phyloP scores from a whole-genome alignment of 345 rosid genomes.

The Euphorbia lathyris region DNA sequence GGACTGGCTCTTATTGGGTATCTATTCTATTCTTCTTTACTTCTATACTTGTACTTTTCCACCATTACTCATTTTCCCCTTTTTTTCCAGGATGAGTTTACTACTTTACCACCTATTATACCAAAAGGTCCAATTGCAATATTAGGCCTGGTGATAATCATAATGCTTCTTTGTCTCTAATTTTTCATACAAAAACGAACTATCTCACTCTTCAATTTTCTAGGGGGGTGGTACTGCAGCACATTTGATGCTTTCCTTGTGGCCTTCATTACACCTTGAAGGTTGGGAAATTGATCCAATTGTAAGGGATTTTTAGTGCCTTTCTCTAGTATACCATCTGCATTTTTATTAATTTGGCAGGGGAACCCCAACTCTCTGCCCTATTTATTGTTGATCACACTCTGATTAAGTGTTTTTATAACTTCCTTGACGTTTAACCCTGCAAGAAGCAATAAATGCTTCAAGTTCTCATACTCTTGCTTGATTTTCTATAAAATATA shows the following conservation, averaged over 20 bases:
- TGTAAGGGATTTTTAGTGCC: constrained; percentile 34
- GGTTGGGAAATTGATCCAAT: constrained; percentile 79
- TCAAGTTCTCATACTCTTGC: neutral
- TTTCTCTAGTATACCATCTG: neutral
- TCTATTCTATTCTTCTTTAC: constrained; percentile 10
- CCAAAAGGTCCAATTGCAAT: constrained; percentile 77
- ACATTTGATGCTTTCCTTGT: constrained; percentile 66
- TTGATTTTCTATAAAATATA: neutral
- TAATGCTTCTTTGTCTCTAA: neutral
- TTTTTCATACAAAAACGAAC: neutral
- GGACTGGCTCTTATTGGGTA: constrained; percentile 89
- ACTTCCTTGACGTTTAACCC: neutral
- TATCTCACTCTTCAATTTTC: constrained; percentile 5
- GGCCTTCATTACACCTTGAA: constrained; percentile 72
- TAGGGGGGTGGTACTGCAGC: constrained; percentile 96
- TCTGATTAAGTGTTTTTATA: too few relatives aligned
- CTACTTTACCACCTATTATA: constrained; percentile 61
- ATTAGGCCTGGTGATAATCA: constrained; percentile 56
- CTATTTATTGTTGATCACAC: neutral
- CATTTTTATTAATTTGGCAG: too few relatives aligned
- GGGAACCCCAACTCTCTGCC: too few relatives aligned
- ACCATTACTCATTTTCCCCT: neutral
- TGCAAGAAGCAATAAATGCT: neutral
- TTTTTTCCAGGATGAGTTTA: constrained; percentile 69
- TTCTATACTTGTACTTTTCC: neutral